Base-by-base conservation (phyloP, 768 basidiomycete species). In the Xanthoconium purpureum region DNA sequence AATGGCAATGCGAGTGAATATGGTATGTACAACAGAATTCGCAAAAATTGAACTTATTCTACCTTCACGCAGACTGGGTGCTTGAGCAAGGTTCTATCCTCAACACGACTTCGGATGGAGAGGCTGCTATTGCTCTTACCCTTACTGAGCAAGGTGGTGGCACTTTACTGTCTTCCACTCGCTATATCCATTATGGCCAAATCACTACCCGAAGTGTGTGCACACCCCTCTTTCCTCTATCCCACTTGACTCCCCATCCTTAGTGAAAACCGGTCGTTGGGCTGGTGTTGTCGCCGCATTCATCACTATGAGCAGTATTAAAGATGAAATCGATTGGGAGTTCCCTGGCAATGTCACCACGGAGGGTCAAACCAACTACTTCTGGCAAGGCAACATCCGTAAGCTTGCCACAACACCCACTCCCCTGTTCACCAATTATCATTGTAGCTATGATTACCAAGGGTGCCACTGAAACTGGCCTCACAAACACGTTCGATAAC, bases 241-340 rank as follows among this genome's bases (percentile, higher is more conserved):
- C 40, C 24, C 24, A 30, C 28, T 30, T 56, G n/a, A 60, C 42
- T 30, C 18, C 5, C 13, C 3, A 18, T 30, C 13, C 44, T 17
- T 63, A 88, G 87, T 91, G 61, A 91, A 91, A 74, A 87, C 89
- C 1, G 84, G 88, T 40, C 81, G 83, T 54, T 91, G 89, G 89
- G 78, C 68, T 17, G 91, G 91, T 35, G 85, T 94, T 8, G 87
- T 95, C 51, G 86, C 87, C 1, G 91, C 92, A 10, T 89, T 88
- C 73, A 89, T 91, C 64, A 88, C 86, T 6, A 93, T 93, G 91
- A 84, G 82, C 63, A 82, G 87, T 60, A 78, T 91, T 63, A 91
- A 89, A 68, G 88, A 91, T 65, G 91, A 92, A 67, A 89, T 93
- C 50, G 90, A 93, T 60, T 91, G 91, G 89, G 89, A 91, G 67